A percentile compares a stretch with the other conserved stretches of the same genome.
Evolutionary conservation across 805 yeast species (phyloP).

Genomic region (Lachancea fermentati): DNA sequence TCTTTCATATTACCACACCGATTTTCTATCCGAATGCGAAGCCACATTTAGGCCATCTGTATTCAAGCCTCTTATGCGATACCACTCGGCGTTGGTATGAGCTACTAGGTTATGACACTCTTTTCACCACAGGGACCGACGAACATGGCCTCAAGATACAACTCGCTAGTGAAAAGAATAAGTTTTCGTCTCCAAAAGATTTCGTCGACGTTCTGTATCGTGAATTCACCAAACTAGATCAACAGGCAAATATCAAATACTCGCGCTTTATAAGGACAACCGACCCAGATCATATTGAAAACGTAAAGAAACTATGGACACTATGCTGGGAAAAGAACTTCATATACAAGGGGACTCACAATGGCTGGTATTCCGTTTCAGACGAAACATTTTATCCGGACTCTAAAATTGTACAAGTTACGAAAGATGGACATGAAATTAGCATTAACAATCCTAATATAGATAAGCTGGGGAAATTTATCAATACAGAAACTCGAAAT

Average conservation of each 20-base stretch:
- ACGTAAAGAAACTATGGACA: conserved; percentile 70
- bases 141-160: conserved; percentile 95
- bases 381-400: conserved; percentile 95
- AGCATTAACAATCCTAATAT: conserved; percentile 26
- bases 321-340: conserved; percentile 50
- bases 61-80: conserved; percentile 82
- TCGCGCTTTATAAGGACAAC: conserved; percentile 89
- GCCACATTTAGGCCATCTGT: conserved; percentile 92
- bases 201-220: conserved; percentile 68
- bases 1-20: conserved; percentile 71
- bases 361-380: conserved; percentile 92
- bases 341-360: conserved; percentile 77
- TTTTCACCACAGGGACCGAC: conserved; percentile 87
- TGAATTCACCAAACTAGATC: conserved; percentile 61
- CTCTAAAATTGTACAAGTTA: conserved; percentile 49
- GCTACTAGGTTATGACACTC: conserved; percentile 41
- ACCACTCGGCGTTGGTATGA: conserved; percentile 67
- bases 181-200: conserved; percentile 45
- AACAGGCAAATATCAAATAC: conserved; percentile 48
- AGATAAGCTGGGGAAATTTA: conserved; percentile 24
- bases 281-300: conserved; percentile 64
- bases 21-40: conserved; percentile 93
- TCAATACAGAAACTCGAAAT: conserved; percentile 61
- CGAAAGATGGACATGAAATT: conserved; percentile 33
- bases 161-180: conserved; percentile 61